phyloP scores from a whole-genome alignment of 345 rosid genomes.

The Aethionema arabicum region DNA sequence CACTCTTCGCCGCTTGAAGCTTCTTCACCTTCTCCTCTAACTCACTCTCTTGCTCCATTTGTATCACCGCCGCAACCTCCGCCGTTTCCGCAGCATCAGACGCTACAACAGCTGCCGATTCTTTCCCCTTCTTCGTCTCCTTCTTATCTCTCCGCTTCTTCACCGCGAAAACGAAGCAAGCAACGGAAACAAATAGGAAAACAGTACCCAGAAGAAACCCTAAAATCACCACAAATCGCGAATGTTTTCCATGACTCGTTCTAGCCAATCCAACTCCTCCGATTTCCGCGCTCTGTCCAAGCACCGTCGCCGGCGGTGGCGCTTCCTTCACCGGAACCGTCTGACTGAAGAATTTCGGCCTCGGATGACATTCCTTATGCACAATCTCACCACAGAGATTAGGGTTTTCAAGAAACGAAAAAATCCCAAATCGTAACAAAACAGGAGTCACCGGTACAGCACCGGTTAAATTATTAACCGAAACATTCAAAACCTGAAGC shows the following conservation, averaged over 20 bases:
- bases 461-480: conserved; percentile 66
- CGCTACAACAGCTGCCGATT: conserved; percentile 30
- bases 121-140: conserved; percentile 22
- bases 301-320: conserved; percentile 45
- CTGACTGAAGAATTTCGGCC: conserved; percentile 62
- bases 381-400: conserved; percentile 87
- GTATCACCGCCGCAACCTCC: conserved; percentile 55
- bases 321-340: conserved; percentile 33
- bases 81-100: conserved; percentile 48
- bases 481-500: conserved; percentile 62
- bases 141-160: conserved; percentile 45
- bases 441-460: conserved; percentile 66
- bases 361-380: conserved; percentile 64
- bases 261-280: conserved; percentile 45
- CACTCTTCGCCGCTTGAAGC: conserved; percentile 70
- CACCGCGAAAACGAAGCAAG: conserved; percentile 52
- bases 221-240: conserved; percentile 44
- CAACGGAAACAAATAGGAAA: conserved; percentile 49
- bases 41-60: conserved; percentile 73
- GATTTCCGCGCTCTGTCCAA: conserved; percentile 53
- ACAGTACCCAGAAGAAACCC: conserved; percentile 56
- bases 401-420: conserved; percentile 65
- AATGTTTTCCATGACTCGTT: conserved; percentile 39
- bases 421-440: conserved; percentile 53
- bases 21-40: conserved; percentile 79